A percentile compares a stretch with the other conserved stretches of the same genome.
Conservation (phyloP, 805 yeast genomes). For the Nakazawaea sp. region DNA sequence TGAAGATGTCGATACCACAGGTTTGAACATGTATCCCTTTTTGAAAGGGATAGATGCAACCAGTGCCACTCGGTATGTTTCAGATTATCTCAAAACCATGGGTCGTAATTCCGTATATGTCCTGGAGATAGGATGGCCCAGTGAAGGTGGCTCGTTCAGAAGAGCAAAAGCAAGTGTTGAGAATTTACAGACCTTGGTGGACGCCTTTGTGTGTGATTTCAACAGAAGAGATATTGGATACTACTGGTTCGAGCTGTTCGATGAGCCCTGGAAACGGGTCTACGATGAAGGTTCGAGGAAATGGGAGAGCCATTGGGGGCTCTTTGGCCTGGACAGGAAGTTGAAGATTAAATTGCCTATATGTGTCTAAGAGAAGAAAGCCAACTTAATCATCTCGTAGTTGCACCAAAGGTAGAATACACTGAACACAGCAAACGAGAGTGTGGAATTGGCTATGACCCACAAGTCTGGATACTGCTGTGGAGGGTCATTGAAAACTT, state of each 20-base stretch:
- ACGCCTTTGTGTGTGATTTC: conserved; percentile 44
- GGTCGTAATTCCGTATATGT: conserved; percentile 27
- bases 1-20: conserved; percentile 35
- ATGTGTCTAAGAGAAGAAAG: conserved; percentile 18
- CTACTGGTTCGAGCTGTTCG: conserved; percentile 65
- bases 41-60: conserved; percentile 49
- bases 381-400: conserved; percentile 32
- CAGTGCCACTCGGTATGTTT: conserved; percentile 46
- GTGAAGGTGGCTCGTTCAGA: conserved; percentile 43
- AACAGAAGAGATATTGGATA: conserved; percentile 33
- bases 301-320: conserved; percentile 74
- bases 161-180: conserved; percentile 38
- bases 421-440: conserved; percentile 70
- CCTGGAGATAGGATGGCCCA: conserved; percentile 73
- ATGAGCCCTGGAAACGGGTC: conserved; percentile 62
- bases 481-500: conserved; percentile 46
- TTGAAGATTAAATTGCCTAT: conserved; percentile 39
- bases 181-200: conserved; percentile 40
- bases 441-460: conserved; percentile 67
- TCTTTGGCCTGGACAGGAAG: conserved; percentile 42
- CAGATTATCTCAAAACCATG: conserved; percentile 26
- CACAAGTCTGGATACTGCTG: conserved; percentile 71
- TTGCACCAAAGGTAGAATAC: conserved; percentile 82
- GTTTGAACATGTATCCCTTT: conserved; percentile 64
- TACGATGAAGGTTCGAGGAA: conserved; percentile 38